These are phyloP conservation scores for Aureobasidium sp. DNA, from an alignment of 2,329 filamentous ascomycete genomes.

Conservation along the genomic window DNA sequence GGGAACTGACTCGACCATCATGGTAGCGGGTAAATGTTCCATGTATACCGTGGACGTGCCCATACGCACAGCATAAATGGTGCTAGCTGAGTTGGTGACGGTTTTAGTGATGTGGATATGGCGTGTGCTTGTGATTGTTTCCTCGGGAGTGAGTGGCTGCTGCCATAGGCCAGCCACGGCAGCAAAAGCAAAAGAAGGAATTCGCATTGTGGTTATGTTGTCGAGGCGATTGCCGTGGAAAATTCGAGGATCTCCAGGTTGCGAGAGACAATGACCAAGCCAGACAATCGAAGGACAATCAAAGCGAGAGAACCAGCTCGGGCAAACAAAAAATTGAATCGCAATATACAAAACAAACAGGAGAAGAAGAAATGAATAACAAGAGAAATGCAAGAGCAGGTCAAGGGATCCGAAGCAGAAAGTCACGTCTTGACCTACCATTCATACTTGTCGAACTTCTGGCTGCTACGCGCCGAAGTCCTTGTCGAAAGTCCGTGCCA, in stretches of 20 bases:
- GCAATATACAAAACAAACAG: not conserved
- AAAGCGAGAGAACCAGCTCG: not conserved
- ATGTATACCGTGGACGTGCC: not conserved
- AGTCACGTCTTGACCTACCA: conserved; percentile 7
- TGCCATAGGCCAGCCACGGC: conserved; percentile 14
- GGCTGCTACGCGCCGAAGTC: conserved; percentile 2
- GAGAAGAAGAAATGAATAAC: not conserved
- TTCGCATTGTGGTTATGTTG: not conserved
- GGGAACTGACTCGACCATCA: not conserved
- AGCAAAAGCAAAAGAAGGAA: conserved; percentile 1
- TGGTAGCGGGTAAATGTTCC: not conserved
- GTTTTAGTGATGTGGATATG: not conserved
- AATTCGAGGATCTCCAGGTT: not conserved
- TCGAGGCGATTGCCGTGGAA: not conserved
- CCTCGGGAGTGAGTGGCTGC: conserved; percentile 1
- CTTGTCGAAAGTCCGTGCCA: conserved; percentile 9
- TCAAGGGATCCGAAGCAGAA: not conserved
- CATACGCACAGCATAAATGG: not conserved
- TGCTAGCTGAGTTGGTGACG: not conserved
- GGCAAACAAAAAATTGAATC: not conserved
- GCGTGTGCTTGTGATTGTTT: not conserved
- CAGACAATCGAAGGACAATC: not conserved
- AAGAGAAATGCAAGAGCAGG: not conserved
- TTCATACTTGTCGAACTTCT: not conserved
- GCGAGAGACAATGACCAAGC: not conserved